Conservation (phyloP, 345 rosid genomes). For the Odontarrhena argentea region DNA sequence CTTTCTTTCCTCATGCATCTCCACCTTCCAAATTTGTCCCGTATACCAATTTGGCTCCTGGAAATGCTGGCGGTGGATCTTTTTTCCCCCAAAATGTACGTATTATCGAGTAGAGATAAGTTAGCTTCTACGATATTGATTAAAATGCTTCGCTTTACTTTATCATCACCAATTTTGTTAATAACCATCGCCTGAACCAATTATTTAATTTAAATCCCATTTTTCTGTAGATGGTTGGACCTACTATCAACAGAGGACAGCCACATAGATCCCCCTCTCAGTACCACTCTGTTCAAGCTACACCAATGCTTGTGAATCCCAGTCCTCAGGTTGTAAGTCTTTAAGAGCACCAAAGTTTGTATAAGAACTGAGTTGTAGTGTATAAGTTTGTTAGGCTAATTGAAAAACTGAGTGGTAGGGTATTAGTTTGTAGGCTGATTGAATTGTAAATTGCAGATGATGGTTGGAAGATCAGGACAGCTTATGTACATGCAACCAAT, state of each 20-base stretch:
- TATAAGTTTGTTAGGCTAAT: slow-evolving; percentile 2
- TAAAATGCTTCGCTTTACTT: slow-evolving; percentile 5
- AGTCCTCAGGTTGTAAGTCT: slow-evolving; percentile 62
- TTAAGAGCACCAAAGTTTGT: slow-evolving; percentile 12
- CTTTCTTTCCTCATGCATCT: slow-evolving; percentile 57
- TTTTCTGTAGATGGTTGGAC: slow-evolving; percentile 52
- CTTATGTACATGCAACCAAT: slow-evolving; percentile 70
- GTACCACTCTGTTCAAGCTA: slow-evolving; percentile 64
- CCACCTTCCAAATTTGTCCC: slow-evolving; percentile 60
- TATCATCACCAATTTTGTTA: background rate
- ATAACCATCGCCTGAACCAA: background rate
- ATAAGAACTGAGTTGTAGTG: slow-evolving; percentile 8
- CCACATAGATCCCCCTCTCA: slow-evolving; percentile 64
- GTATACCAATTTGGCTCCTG: slow-evolving; percentile 50
- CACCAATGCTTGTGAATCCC: slow-evolving; percentile 55
- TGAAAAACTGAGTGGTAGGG: too few relatives aligned
- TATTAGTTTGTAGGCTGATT: slow-evolving; percentile 12
- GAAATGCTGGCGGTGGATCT: slow-evolving; percentile 49
- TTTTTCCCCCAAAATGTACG: slow-evolving; percentile 71
- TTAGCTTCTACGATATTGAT: background rate
- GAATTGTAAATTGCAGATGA: slow-evolving; percentile 48
- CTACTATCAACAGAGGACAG: slow-evolving; percentile 60
- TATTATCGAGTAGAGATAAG: slow-evolving; percentile 20
- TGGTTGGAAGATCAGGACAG: slow-evolving; percentile 78
- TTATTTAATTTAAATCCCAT: slow-evolving; percentile 4